Evolutionary conservation across 140 eudicot genomes (phyloP).

Genomic region (Anethum foeniculum): DNA sequence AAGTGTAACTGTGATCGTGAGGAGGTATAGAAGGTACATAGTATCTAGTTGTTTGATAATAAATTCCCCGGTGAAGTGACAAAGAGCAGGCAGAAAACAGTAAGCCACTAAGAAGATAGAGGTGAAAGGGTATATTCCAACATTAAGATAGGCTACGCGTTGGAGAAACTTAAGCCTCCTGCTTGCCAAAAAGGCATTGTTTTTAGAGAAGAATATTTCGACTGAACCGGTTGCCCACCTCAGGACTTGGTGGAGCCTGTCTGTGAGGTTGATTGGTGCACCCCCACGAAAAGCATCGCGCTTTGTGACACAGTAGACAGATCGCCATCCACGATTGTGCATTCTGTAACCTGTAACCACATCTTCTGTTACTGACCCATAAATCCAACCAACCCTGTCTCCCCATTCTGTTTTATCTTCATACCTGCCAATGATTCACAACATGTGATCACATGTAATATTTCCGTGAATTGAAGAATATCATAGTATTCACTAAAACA

Average conservation of each 20-base stretch:
- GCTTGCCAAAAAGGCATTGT: constrained; percentile 67
- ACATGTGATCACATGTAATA: neutral
- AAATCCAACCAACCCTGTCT: constrained; percentile 86
- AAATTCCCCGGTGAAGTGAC: constrained; percentile 77
- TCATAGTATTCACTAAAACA: neutral
- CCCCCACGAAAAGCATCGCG: constrained; percentile 90
- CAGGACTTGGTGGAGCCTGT: constrained; percentile 86
- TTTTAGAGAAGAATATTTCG: constrained; percentile 80
- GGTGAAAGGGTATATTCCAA: constrained; percentile 92
- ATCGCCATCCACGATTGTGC: constrained; percentile 98
- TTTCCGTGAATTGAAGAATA: neutral
- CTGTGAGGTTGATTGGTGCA: constrained; percentile 87
- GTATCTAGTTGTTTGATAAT: constrained; percentile 53
- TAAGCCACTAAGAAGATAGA: constrained; percentile 72
- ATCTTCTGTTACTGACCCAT: constrained; percentile 89
- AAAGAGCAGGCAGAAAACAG: constrained; percentile 85
- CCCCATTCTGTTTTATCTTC: constrained; percentile 98
- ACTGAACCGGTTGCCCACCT: constrained; percentile 97
- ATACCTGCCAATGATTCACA: constrained; percentile 33
- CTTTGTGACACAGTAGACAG: constrained; percentile 80
- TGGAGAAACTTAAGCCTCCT: constrained; percentile 77
- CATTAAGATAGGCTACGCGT: constrained; percentile 74
- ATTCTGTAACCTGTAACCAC: constrained; percentile 91
- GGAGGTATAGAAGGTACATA: constrained; percentile 50
- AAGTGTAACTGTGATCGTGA: constrained; percentile 46